Base-by-base conservation (phyloP, 2,329 filamentous ascomycete genomes). In the Keithomyces neogunnii region DNA sequence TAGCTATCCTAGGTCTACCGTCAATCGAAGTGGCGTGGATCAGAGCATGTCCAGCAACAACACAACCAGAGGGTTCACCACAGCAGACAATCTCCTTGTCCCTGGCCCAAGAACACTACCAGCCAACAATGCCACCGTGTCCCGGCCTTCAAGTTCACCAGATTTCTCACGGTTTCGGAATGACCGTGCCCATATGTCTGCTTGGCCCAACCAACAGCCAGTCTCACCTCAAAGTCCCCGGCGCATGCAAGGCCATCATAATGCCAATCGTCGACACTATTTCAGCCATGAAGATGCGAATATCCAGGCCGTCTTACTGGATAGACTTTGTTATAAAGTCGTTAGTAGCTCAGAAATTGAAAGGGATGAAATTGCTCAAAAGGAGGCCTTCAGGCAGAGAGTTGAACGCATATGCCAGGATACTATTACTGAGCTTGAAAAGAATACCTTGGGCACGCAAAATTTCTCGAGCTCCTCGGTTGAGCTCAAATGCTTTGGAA, bases 401-500 rank as follows among this genome's bases (percentile, higher is more conserved):
- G 77, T 95, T 13, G 84, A 92, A 63, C 58, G 66, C 7, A 76
- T 88, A 28, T 86, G 86, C 56, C 79, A 77, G 49, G 65, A 78
- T 49, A 77, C 79, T 2, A 78, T 89, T 47, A 63, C 69, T 5
- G 64, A 71, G 7, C 69, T 80, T 56, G 83, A 86, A 57, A 55
- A 59, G 8, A 62, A 68, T n/a, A 57, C 60, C 2, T 69, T 68
- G 31, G 63, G 69, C 19, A 56, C 68, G 4, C 53, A 55, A 0
- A 68, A 76, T 7, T 82, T 86, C 51, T 69, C 75, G 13, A 62
- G 75, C 29, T 62, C 70, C 8, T 78, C 78, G 48, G 77, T 92
- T n/a, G 74, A 82, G 49, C 73, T 95, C 11, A 82, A 82, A 59
- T 89, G 85, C 60, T 95, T 93, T 62, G 90, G 89, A 4, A 95